These are phyloP conservation scores for Lasiosphaeris hirsuta DNA, from an alignment of 495 filamentous ascomycete genomes.

Conservation along the genomic window DNA sequence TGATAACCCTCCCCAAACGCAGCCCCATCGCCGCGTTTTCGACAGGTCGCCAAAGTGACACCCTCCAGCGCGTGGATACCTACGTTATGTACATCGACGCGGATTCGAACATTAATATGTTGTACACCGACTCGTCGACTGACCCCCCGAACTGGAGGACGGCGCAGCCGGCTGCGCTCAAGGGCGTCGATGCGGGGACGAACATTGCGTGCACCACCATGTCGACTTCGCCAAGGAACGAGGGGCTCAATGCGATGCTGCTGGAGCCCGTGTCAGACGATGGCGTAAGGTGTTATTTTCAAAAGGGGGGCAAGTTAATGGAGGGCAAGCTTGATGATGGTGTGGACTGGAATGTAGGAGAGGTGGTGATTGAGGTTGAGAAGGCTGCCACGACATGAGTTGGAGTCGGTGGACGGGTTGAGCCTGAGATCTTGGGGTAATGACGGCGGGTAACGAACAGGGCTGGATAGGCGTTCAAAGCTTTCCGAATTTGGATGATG, in stretches of 20 bases:
- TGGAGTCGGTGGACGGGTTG: too few relatives aligned
- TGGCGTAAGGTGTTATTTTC: slow-evolving; percentile 19
- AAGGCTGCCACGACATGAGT: too few relatives aligned
- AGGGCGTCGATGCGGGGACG: slow-evolving; percentile 12
- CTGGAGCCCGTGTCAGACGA: slow-evolving; percentile 8
- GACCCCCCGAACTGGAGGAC: slow-evolving; percentile 10
- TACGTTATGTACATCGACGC: slow-evolving; percentile 18
- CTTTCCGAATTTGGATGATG: too few relatives aligned
- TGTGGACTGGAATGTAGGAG: slow-evolving; percentile 10
- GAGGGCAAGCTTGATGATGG: slow-evolving; percentile 11
- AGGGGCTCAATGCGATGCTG: background rate
- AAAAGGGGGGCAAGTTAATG: slow-evolving; percentile 12
- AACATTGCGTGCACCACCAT: slow-evolving; percentile 20
- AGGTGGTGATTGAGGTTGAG: slow-evolving; percentile 7
- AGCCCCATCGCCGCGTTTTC: slow-evolving; percentile 19
- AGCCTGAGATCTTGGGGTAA: too few relatives aligned
- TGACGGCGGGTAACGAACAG: too few relatives aligned
- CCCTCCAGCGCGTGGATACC: slow-evolving; percentile 11
- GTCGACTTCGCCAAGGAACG: slow-evolving; percentile 5
- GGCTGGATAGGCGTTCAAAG: too few relatives aligned
- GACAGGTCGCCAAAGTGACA: slow-evolving; percentile 5
- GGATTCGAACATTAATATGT: slow-evolving; percentile 11
- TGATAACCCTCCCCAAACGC: background rate
- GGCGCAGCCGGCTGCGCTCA: slow-evolving; percentile 7
- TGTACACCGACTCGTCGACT: slow-evolving; percentile 3